Evolutionary conservation across 805 yeast genomes (phyloP).

Genomic region (Clavispora asparagi): DNA sequence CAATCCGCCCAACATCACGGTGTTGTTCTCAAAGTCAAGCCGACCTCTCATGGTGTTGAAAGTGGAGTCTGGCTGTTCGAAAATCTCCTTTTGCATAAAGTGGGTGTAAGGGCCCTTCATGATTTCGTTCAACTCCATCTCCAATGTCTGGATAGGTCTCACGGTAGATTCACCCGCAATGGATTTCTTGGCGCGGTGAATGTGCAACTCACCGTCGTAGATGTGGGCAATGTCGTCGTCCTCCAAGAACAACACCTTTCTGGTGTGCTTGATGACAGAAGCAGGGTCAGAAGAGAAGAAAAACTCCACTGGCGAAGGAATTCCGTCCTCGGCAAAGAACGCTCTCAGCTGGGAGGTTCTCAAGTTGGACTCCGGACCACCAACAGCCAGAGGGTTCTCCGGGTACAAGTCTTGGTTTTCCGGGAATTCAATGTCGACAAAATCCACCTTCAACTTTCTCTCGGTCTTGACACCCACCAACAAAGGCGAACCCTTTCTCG

Average conservation of each 20-base stretch:
- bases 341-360: constrained; percentile 96
- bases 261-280: constrained; percentile 93
- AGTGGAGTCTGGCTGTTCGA: constrained; percentile 97
- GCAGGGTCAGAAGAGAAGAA: constrained; percentile 96
- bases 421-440: constrained; percentile 96
- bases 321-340: constrained; percentile 87
- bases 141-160: constrained; percentile 93
- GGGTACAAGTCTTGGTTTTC: constrained; percentile 41
- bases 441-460: constrained; percentile 91
- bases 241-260: constrained; percentile 91
- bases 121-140: constrained; percentile 93
- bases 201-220: constrained; percentile 96
- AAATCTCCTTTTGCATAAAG: constrained; percentile 98
- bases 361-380: constrained; percentile 50
- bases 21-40: constrained; percentile 78
- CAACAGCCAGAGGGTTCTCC: constrained; percentile 45
- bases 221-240: constrained; percentile 99
- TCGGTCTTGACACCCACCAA: constrained; percentile 97
- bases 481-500: constrained; percentile 97
- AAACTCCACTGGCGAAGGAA: constrained; percentile 91
- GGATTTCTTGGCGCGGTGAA: constrained; percentile 89
- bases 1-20: constrained; percentile 85
- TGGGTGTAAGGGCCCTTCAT: constrained; percentile 97
- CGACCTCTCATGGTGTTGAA: constrained; percentile 99
- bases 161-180: constrained; percentile 81